These are phyloP conservation scores for Dendrocalamus sinicus DNA, from an alignment of 176 grass and related monocot genomes.

Conservation along the genomic window DNA sequence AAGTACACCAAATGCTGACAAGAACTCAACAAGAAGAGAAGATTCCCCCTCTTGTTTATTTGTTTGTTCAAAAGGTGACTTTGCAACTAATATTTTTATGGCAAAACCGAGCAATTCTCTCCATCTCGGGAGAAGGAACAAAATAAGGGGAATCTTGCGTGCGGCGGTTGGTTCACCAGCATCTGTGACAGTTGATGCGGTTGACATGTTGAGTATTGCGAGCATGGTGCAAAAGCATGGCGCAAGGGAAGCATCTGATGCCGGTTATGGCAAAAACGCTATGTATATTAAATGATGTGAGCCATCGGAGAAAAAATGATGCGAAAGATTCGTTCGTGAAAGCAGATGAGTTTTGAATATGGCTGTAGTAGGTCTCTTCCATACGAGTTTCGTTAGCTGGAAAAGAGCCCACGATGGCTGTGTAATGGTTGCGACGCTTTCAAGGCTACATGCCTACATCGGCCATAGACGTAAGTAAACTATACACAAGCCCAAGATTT, in stretches of 20 bases:
- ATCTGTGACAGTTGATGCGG: conserved; percentile 26
- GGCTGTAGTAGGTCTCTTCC: background rate
- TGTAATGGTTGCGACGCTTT: background rate
- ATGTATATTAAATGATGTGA: background rate
- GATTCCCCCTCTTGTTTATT: conserved; percentile 27
- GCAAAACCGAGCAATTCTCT: background rate
- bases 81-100: background rate
- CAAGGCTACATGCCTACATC: background rate
- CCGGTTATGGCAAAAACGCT: background rate
- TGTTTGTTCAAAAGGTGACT: conserved; percentile 6
- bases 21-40: background rate
- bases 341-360: background rate
- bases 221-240: background rate
- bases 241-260: conserved; percentile 36
- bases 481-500: background rate
- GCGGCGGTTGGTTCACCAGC: conserved; percentile 24
- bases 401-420: background rate
- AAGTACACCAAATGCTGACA: conserved; percentile 37
- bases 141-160: conserved; percentile 18
- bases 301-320: background rate
- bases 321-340: background rate
- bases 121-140: conserved; percentile 14
- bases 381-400: too few relatives aligned
- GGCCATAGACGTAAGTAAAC: background rate
- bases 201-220: background rate